A percentile compares a stretch with the other conserved stretches of the same genome.
Conservation (phyloP, 306 rosid genomes). For the Datisca glomerata region DNA sequence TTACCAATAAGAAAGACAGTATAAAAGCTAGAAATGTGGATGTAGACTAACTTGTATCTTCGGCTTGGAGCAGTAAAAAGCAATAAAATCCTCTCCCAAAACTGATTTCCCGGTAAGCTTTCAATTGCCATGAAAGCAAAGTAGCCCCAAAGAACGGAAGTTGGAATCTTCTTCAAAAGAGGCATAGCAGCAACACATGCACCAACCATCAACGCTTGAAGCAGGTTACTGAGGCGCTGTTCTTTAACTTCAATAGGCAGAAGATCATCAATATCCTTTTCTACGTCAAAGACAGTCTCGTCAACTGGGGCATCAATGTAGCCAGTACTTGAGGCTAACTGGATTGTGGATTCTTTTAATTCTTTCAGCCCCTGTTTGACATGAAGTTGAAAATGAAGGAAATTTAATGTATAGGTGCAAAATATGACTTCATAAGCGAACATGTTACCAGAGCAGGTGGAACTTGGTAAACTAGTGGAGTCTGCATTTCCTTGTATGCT, state of each 20-base stretch:
- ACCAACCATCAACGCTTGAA: conserved; percentile 73
- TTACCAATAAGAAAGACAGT: too few relatives aligned
- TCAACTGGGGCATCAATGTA: conserved; percentile 87
- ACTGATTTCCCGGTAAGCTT: conserved; percentile 97
- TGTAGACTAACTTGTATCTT: conserved; percentile 63
- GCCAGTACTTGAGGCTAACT: conserved; percentile 61
- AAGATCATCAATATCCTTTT: conserved; percentile 83
- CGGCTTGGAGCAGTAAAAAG: conserved; percentile 93
- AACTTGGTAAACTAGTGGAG: conserved; percentile 75
- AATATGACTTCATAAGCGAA: too few relatives aligned
- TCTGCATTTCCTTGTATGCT: conserved; percentile 81
- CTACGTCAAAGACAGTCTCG: conserved; percentile 70
- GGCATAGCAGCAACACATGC: conserved; percentile 95
- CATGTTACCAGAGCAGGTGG: conserved; percentile 66
- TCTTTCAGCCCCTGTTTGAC: conserved; percentile 59
- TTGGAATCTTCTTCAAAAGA: conserved; percentile 78
- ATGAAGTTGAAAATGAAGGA: neutral
- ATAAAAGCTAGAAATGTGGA: neutral
- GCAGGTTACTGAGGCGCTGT: conserved; percentile 87
- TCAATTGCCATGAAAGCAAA: conserved; percentile 98
- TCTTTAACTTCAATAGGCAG: conserved; percentile 89
- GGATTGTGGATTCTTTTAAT: conserved; percentile 79
- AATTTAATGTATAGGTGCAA: conserved; percentile 4
- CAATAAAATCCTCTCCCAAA: conserved; percentile 87
- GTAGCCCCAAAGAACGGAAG: conserved; percentile 97